Evolutionary conservation across 495 filamentous ascomycete genomes (phyloP).

Genomic region (Filosporella fistucella): DNA sequence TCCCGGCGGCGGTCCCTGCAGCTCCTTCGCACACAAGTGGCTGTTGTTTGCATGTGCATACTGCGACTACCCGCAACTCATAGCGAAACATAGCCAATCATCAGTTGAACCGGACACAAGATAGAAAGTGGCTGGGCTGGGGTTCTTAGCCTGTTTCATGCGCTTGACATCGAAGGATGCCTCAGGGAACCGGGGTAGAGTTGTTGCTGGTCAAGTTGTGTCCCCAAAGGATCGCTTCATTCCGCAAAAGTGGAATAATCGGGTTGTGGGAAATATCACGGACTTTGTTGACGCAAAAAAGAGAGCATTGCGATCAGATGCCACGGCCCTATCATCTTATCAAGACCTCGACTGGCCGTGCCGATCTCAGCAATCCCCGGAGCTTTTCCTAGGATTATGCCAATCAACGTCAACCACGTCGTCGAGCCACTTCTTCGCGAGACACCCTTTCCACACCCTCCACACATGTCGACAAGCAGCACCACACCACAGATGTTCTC

Average conservation of each 20-base stretch:
- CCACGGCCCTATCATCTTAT: constrained; percentile 23
- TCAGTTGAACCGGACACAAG: constrained; percentile 2
- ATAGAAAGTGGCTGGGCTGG: constrained; percentile 11
- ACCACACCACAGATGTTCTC: neutral
- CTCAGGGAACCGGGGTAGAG: too few relatives aligned
- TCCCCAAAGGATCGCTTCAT: too few relatives aligned
- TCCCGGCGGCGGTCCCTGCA: constrained; percentile 28
- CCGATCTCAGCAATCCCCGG: constrained; percentile 11
- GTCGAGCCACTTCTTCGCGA: constrained; percentile 13
- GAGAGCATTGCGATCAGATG: too few relatives aligned
- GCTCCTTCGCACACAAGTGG: constrained; percentile 18
- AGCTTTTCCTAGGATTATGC: constrained; percentile 12
- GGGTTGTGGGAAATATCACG: too few relatives aligned
- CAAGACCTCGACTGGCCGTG: constrained; percentile 6
- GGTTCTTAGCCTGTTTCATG: constrained; percentile 25
- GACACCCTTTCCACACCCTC: constrained; percentile 1
- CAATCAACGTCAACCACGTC: constrained; percentile 23
- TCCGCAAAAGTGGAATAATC: too few relatives aligned
- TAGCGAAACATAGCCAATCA: constrained; percentile 25
- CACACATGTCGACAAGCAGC: too few relatives aligned
- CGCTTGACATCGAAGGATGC: neutral
- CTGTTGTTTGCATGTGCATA: constrained; percentile 24
- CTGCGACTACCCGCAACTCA: constrained; percentile 21
- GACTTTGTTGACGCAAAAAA: too few relatives aligned
- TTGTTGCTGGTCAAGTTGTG: too few relatives aligned